These are phyloP conservation scores for Penicillium sp. DNA, from an alignment of 2,329 filamentous ascomycete species.

Conservation along the genomic window DNA sequence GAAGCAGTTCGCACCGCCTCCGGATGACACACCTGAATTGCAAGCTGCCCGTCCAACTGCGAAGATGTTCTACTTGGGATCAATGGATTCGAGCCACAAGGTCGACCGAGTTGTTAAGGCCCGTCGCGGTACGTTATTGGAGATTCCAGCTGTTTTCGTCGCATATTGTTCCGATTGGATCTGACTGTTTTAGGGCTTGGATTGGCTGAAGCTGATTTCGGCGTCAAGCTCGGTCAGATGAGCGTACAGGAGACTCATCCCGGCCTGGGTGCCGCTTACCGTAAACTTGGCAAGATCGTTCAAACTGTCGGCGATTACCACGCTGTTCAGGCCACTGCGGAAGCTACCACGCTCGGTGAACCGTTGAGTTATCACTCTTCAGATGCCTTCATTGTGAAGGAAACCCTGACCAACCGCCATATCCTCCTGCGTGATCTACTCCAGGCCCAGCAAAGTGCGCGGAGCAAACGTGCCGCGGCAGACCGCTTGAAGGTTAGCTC, in stretches of 20 bases:
- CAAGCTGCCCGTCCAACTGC: constrained; percentile 81
- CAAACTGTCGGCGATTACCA: constrained; percentile 92
- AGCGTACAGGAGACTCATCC: constrained; percentile 81
- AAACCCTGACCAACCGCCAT: constrained; percentile 93
- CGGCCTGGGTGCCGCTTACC: constrained; percentile 80
- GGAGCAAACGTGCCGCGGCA: constrained; percentile 72
- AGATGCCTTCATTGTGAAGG: constrained; percentile 95
- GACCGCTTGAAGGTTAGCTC: constrained; percentile 80
- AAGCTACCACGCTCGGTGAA: constrained; percentile 89
- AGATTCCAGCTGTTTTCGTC: background rate
- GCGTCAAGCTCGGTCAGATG: constrained; percentile 79
- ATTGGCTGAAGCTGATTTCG: constrained; percentile 84
- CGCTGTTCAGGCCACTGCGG: constrained; percentile 88
- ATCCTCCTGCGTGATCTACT: constrained; percentile 88
- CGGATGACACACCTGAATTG: constrained; percentile 91
- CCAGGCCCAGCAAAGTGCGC: constrained; percentile 77
- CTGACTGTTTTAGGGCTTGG: constrained; percentile 59
- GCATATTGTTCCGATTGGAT: background rate
- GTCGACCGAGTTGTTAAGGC: constrained; percentile 89
- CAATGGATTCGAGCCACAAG: constrained; percentile 96
- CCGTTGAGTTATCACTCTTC: constrained; percentile 89
- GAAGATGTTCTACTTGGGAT: constrained; percentile 88
- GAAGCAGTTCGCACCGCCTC: constrained; percentile 95
- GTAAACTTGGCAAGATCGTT: constrained; percentile 86
- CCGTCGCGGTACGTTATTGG: constrained; percentile 60